Percentiles rank a stretch among this genome's conserved stretches.
phyloP scores from a whole-genome alignment of 768 basidiomycete genomes.

The Rhodotorula babjevae region DNA sequence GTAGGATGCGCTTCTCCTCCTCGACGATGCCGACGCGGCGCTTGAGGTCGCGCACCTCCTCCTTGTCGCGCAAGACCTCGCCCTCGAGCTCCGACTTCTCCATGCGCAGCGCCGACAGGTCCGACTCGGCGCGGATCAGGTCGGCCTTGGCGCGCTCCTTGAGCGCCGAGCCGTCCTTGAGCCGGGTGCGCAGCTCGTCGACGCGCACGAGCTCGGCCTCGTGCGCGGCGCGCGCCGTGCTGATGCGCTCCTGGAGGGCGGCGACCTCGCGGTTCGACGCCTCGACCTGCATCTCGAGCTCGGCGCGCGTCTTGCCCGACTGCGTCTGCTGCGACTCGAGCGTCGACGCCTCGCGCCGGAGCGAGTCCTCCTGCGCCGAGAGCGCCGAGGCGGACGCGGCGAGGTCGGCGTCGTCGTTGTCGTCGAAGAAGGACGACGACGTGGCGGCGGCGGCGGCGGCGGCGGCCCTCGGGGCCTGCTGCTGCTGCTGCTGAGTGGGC shows the following conservation, averaged over 20 bases:
- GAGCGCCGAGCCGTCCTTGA: constrained; percentile 57
- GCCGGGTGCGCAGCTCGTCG: constrained; percentile 54
- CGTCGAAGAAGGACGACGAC: constrained; percentile 35
- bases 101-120: constrained; percentile 76
- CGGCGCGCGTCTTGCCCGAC: constrained; percentile 58
- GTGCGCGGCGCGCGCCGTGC: constrained; percentile 74
- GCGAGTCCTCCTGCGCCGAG: constrained; percentile 62
- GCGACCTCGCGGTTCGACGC: constrained; percentile 70
- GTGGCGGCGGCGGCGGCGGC: too few relatives aligned
- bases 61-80: constrained; percentile 79
- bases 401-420: constrained; percentile 33
- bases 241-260: constrained; percentile 74
- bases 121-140: constrained; percentile 83
- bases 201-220: constrained; percentile 67
- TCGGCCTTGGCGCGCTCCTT: constrained; percentile 63
- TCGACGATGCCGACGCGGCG: constrained; percentile 75
- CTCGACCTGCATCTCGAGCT: constrained; percentile 62
- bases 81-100: constrained; percentile 92
- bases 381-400: not conserved
- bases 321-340: constrained; percentile 66
- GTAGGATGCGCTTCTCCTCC: constrained; percentile 65
- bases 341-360: constrained; percentile 61
- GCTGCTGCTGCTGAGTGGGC: constrained; percentile 1
- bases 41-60: constrained; percentile 81
- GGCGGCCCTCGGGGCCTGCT: not conserved